Percentiles rank a stretch among this genome's conserved stretches.
phyloP scores from a whole-genome alignment of 1,139 yeast species.

The Nakaseomyces sp. region DNA sequence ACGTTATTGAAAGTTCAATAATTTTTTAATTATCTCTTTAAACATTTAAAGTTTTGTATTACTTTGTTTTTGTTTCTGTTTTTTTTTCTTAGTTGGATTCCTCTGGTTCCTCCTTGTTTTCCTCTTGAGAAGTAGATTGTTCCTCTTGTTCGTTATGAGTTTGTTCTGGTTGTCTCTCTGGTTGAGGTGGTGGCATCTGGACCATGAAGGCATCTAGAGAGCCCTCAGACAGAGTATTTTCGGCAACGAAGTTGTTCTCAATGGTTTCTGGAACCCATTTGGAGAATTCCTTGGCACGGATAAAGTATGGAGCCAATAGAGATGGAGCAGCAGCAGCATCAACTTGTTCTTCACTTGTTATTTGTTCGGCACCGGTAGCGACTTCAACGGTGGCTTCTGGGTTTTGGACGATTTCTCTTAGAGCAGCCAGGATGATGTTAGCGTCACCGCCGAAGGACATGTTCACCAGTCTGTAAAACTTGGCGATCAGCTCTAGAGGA shows the following conservation, averaged over 20 bases:
- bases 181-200: conserved; percentile 2
- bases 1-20: too few relatives aligned
- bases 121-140: background rate
- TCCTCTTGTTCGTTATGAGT: conserved; percentile 1
- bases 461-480: conserved; percentile 29
- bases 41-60: too few relatives aligned
- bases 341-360: conserved; percentile 8
- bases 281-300: conserved; percentile 27
- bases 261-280: conserved; percentile 18
- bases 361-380: conserved; percentile 12
- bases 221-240: conserved; percentile 18
- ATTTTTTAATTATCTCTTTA: too few relatives aligned
- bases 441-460: conserved; percentile 32
- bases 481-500: conserved; percentile 26
- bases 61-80: background rate
- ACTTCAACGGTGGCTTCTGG: conserved; percentile 28
- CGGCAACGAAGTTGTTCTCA: conserved; percentile 19
- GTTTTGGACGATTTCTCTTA: conserved; percentile 29
- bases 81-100: conserved; percentile 5
- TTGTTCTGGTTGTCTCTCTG: background rate
- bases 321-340: conserved; percentile 11
- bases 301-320: conserved; percentile 19
- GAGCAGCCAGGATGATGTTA: conserved; percentile 29
- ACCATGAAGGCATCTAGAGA: conserved; percentile 21
- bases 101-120: conserved; percentile 5